Evolutionary conservation across 2,329 filamentous ascomycete genomes (phyloP).

Genomic region (Talaromyces verruculosus): DNA sequence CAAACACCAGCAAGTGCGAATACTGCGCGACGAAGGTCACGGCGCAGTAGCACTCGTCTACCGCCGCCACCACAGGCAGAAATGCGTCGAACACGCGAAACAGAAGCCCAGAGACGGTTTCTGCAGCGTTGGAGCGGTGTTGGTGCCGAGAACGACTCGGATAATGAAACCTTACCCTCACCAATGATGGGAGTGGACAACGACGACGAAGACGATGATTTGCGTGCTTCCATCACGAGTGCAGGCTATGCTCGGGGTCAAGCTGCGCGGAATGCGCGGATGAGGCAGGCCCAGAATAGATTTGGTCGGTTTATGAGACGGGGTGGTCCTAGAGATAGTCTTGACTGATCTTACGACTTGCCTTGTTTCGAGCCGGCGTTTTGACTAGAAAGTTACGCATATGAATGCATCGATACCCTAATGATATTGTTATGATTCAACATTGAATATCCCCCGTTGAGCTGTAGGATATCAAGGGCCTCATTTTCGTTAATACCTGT

Average conservation of each 20-base stretch:
- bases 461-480: not conserved
- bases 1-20: slow-evolving; percentile 36
- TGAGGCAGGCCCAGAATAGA: slow-evolving; percentile 31
- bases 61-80: slow-evolving; percentile 31
- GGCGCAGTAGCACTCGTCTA: slow-evolving; percentile 19
- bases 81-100: slow-evolving; percentile 32
- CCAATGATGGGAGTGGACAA: slow-evolving; percentile 26
- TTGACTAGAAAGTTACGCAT: not conserved
- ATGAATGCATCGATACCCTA: slow-evolving; percentile 11
- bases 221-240: slow-evolving; percentile 36
- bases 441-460: not conserved
- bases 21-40: not conserved
- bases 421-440: not conserved
- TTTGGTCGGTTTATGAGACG: slow-evolving; percentile 45
- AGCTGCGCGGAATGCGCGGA: not conserved
- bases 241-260: not conserved
- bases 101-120: slow-evolving; percentile 42
- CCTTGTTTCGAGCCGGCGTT: not conserved
- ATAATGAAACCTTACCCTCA: slow-evolving; percentile 20
- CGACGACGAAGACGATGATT: slow-evolving; percentile 36
- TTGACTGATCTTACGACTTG: slow-evolving; percentile 43
- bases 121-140: slow-evolving; percentile 42
- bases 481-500: not conserved
- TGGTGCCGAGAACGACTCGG: slow-evolving; percentile 24
- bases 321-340: slow-evolving; percentile 50